Percentiles rank a stretch among this genome's conserved stretches.
Conservation (phyloP, 2,329 filamentous ascomycete genomes). For the Botryotinia calthae region DNA sequence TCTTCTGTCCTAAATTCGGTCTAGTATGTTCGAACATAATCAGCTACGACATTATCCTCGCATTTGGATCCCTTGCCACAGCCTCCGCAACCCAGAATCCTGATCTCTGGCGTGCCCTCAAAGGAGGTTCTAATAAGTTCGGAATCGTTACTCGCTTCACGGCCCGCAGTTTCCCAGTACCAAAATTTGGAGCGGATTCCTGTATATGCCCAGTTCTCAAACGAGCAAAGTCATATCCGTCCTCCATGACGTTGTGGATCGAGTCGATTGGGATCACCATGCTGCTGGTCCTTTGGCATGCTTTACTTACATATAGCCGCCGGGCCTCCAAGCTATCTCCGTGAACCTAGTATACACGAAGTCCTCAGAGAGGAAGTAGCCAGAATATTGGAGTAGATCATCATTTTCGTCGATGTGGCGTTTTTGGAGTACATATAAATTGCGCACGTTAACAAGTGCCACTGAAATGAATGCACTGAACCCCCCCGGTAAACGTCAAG, state of each 20-base stretch:
- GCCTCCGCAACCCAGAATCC: constrained; percentile 22
- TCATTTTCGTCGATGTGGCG: constrained; percentile 37
- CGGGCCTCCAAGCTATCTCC: constrained; percentile 38
- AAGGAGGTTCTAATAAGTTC: constrained; percentile 29
- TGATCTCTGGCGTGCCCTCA: constrained; percentile 26
- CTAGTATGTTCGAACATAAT: constrained; percentile 27
- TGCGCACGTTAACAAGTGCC: constrained; percentile 37
- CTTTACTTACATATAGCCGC: constrained; percentile 33
- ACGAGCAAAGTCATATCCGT: constrained; percentile 31
- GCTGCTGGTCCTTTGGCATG: constrained; percentile 36
- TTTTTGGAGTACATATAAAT: constrained; percentile 40
- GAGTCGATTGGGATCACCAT: constrained; percentile 25
- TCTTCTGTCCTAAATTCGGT: constrained; percentile 27
- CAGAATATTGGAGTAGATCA: constrained; percentile 38
- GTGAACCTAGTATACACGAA: constrained; percentile 37
- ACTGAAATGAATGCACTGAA: constrained; percentile 39
- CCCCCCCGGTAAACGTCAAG: constrained; percentile 38
- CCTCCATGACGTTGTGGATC: constrained; percentile 31
- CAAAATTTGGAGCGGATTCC: constrained; percentile 41
- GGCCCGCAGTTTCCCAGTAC: constrained; percentile 10
- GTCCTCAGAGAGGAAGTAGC: constrained; percentile 34
- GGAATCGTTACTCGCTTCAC: constrained; percentile 25
- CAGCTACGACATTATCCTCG: constrained; percentile 26
- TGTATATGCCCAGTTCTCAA: constrained; percentile 35
- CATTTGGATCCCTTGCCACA: constrained; percentile 21